Evolutionary conservation across 495 filamentous ascomycete genomes (phyloP).

Genomic region (Tuber melanosporum): DNA sequence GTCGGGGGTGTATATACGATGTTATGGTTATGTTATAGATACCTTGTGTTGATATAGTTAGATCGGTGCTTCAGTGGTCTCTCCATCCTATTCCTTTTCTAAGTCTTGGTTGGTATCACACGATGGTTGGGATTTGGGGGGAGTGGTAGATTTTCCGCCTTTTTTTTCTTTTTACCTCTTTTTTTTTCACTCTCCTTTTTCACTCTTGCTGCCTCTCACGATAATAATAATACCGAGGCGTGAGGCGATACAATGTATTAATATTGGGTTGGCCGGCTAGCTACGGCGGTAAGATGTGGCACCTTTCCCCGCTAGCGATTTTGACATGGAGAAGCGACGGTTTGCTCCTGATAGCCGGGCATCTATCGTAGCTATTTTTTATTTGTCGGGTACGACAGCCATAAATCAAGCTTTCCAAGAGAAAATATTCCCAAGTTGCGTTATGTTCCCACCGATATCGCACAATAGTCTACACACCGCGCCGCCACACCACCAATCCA

Average conservation of each 20-base stretch:
- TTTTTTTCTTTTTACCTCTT: neutral
- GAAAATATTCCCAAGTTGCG: neutral
- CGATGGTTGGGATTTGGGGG: neutral
- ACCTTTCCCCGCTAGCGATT: neutral
- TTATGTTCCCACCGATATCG: neutral
- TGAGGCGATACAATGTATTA: neutral
- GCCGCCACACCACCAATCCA: neutral
- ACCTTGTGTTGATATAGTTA: constrained; percentile 1
- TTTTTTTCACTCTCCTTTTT: neutral
- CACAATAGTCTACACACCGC: too few species aligned
- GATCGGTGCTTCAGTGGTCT: neutral
- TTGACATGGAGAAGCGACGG: neutral
- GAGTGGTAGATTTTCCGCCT: neutral
- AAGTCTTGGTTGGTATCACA: neutral
- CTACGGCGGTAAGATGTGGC: neutral
- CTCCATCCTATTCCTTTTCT: neutral
- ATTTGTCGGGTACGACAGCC: neutral
- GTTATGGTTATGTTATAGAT: constrained; percentile 1
- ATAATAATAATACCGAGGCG: neutral
- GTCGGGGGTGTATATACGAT: neutral
- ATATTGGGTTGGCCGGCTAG: neutral
- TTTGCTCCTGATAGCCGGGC: neutral
- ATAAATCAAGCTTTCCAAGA: neutral
- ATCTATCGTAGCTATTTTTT: neutral
- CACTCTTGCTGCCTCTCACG: neutral